Percentiles rank a stretch among this genome's conserved stretches.
Conservation (phyloP, 1,284 basidiomycete genomes). For the Heterobasidion occidentale region DNA sequence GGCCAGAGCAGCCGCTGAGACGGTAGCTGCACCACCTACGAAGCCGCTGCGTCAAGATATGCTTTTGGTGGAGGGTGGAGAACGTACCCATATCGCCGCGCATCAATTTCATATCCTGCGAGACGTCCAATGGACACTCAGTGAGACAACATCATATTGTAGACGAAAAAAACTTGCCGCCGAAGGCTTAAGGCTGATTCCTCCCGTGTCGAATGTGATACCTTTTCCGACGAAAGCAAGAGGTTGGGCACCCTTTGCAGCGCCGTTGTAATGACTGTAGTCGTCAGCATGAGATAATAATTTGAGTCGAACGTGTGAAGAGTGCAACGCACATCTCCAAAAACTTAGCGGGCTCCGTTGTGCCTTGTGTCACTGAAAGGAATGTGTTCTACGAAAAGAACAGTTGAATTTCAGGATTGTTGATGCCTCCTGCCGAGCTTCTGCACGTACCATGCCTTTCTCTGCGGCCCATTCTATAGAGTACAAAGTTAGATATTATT, state of each 20-base stretch:
- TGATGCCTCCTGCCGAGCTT: background rate
- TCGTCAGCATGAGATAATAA: background rate
- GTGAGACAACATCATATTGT: constrained; percentile 1
- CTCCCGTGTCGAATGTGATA: constrained; percentile 85
- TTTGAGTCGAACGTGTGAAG: constrained; percentile 1
- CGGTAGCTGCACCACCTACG: constrained; percentile 71
- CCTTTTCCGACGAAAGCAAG: constrained; percentile 85
- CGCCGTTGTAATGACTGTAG: constrained; percentile 74
- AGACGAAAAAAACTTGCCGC: constrained; percentile 39
- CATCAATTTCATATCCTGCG: constrained; percentile 73
- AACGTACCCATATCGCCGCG: constrained; percentile 72
- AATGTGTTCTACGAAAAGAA: constrained; percentile 54
- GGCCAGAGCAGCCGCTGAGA: constrained; percentile 65
- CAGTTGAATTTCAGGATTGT: background rate
- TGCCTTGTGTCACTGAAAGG: constrained; percentile 82
- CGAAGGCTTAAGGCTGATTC: constrained; percentile 79
- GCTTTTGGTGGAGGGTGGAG: background rate
- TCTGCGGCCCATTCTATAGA: constrained; percentile 59
- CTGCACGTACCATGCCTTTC: constrained; percentile 64
- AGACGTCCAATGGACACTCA: background rate
- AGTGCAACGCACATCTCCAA: constrained; percentile 62
- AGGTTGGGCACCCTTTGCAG: constrained; percentile 47
- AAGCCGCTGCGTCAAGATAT: background rate
- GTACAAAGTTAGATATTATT: constrained; percentile 1
- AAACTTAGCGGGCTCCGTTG: constrained; percentile 79